Conservation (phyloP, 306 rosid genomes). For the Parietaria judaica region DNA sequence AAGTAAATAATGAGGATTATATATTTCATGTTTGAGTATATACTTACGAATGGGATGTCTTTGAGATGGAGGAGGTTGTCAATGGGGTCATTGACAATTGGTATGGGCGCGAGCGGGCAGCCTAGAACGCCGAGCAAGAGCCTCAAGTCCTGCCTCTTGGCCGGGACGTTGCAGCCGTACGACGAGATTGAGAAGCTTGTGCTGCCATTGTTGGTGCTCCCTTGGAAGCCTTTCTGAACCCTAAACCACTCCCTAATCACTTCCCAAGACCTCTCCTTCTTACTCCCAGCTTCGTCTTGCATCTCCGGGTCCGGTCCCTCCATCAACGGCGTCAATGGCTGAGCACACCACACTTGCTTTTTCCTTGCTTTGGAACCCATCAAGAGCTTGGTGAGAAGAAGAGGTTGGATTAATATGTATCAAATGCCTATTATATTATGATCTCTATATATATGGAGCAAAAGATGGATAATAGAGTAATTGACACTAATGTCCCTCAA, state of each 20-base stretch:
- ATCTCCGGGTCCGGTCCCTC: slow-evolving; percentile 90
- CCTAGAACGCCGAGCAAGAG: slow-evolving; percentile 87
- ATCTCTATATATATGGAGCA: background rate
- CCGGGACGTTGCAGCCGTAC: slow-evolving; percentile 35
- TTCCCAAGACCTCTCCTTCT: slow-evolving; percentile 90
- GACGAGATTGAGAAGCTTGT: slow-evolving; percentile 22
- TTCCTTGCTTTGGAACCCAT: slow-evolving; percentile 72
- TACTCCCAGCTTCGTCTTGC: slow-evolving; percentile 66
- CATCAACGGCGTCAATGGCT: slow-evolving; percentile 78
- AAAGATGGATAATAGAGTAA: background rate
- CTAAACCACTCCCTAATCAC: slow-evolving; percentile 79
- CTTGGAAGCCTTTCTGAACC: slow-evolving; percentile 47
- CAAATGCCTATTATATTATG: background rate
- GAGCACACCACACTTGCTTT: slow-evolving; percentile 78
- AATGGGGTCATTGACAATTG: slow-evolving; percentile 36
- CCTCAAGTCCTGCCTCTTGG: slow-evolving; percentile 69
- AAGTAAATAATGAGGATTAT: no score
- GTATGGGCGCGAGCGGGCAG: slow-evolving; percentile 93
- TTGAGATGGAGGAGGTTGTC: slow-evolving; percentile 38
- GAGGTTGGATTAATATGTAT: background rate
- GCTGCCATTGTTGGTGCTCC: background rate
- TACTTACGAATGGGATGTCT: slow-evolving; percentile 68
- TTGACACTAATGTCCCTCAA: no score
- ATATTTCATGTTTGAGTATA: background rate
- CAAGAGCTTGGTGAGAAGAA: background rate